Evolutionary conservation across 768 basidiomycete genomes (phyloP).

Genomic region (Pleurotus ostreatus): DNA sequence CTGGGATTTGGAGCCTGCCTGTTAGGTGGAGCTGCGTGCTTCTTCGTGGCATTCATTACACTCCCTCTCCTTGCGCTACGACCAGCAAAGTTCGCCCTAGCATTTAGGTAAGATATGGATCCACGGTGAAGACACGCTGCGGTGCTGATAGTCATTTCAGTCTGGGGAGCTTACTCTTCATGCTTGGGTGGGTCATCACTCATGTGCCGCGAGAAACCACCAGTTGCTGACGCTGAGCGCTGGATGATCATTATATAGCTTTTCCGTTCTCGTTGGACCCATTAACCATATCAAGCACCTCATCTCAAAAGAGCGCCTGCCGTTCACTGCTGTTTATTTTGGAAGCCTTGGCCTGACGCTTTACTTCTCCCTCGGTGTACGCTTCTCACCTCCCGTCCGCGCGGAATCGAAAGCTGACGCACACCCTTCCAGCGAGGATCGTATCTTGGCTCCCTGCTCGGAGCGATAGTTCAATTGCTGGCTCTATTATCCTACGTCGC

Average conservation of each 20-base stretch:
- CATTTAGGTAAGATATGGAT: not conserved
- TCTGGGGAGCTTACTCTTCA: conserved; percentile 87
- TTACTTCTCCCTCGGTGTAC: conserved; percentile 87
- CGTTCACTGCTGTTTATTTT: conserved; percentile 83
- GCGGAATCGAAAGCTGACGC: not conserved
- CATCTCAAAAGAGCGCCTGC: conserved; percentile 74
- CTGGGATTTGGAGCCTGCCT: conserved; percentile 89
- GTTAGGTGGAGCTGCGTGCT: conserved; percentile 89
- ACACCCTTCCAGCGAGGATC: conserved; percentile 58
- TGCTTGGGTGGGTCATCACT: conserved; percentile 67
- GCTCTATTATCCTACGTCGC: conserved; percentile 86
- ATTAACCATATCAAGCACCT: conserved; percentile 90
- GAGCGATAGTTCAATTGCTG: conserved; percentile 76
- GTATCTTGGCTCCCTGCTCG: conserved; percentile 81
- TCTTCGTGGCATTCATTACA: conserved; percentile 86
- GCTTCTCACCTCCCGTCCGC: conserved; percentile 22
- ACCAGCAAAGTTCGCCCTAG: conserved; percentile 10
- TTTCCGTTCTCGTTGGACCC: conserved; percentile 85
- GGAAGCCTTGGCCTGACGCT: conserved; percentile 80
- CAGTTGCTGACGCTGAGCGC: not conserved
- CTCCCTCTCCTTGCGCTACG: conserved; percentile 51
- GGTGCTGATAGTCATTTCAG: conserved; percentile 90
- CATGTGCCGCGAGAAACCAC: not conserved
- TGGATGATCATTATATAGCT: conserved; percentile 35
- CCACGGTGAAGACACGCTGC: conserved; percentile 30